A percentile compares a stretch with the other conserved stretches of the same genome.
phyloP scores from a whole-genome alignment of 257 asterid species.

The Salvia rosmarinus region DNA sequence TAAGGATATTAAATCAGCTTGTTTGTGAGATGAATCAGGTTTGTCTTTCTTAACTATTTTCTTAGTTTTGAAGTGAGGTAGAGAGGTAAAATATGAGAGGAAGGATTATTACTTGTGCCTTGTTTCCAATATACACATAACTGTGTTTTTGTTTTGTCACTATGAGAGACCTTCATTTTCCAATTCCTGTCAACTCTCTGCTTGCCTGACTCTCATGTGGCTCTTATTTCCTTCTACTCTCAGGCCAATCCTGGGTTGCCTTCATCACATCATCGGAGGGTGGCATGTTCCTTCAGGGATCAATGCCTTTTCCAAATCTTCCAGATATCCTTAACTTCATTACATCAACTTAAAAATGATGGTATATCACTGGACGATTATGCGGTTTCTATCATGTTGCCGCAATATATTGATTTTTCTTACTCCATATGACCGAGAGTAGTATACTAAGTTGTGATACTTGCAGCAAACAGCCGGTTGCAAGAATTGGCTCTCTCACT shows the following conservation, averaged over 20 bases:
- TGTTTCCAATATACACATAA: constrained; percentile 16
- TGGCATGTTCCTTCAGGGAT: constrained; percentile 91
- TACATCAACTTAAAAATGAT: constrained; percentile 84
- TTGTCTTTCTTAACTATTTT: constrained; percentile 29
- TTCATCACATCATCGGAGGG: constrained; percentile 95
- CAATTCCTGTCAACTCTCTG: constrained; percentile 25
- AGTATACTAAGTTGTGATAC: constrained; percentile 27
- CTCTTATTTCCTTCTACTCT: constrained; percentile 32
- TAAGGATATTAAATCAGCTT: constrained; percentile 94
- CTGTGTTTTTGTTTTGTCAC: constrained; percentile 11
- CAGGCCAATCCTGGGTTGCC: constrained; percentile 94
- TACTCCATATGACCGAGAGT: constrained; percentile 30
- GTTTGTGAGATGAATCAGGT: constrained; percentile 99
- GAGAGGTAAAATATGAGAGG: constrained; percentile 10
- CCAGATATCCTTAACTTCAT: constrained; percentile 88
- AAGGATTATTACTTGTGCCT: constrained; percentile 20
- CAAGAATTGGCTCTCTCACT: constrained; percentile 90
- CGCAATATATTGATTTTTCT: constrained; percentile 17
- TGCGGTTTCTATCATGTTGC: constrained; percentile 20
- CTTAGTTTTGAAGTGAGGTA: constrained; percentile 25
- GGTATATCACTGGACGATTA: constrained; percentile 50
- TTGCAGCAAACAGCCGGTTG: constrained; percentile 71
- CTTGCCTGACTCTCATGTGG: constrained; percentile 36
- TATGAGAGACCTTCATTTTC: constrained; percentile 25
- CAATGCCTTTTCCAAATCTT: constrained; percentile 85